Base-by-base conservation (phyloP, 805 yeast genomes). In the Yamadazyma laniorum region DNA sequence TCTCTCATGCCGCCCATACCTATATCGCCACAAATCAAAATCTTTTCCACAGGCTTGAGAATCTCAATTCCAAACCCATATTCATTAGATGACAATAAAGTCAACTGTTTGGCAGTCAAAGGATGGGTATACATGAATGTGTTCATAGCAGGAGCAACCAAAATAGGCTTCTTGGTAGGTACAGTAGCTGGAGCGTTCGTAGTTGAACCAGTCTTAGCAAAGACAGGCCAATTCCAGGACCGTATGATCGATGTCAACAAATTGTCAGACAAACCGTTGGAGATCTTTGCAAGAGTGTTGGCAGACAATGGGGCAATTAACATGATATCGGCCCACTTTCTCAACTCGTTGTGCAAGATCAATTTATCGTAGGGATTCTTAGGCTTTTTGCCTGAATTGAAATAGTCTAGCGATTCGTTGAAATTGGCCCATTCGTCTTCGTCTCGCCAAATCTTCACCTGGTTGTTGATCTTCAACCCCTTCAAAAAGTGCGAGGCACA, bases 381-480 rank as follows among this genome's bases (percentile, higher is more conserved):
- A 7, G 51, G 54, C 38, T 58, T 58, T n/a, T 39, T 36, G 26
- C 50, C 45, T 29, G 48, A 42, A 18, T 39, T 39, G 39, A 43
- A 42, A 35, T 42, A 47, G 18, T 44, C 44, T n/a, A 39, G 33
- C 12, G 38, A 21, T 35, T 62, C 68, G 18, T 35, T 35, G 35
- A 56, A 65, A 40, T 67, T 66, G 12, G 65, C 74, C 99, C 99
- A 91, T 63, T 91, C 98, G 58, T 93, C 99, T 42, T 77, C 75
- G 55, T 93, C 97, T 54, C 90, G 75, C 98, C 98, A 91, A 13
- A 90, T 78, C 44, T 81, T 82, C 17, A 89, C 87, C 50, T 82
- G 82, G 13, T 82, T 72, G 16, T 85, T 59, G 55, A 77, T 61
- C 51, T 79, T 61, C 35, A 83, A 59, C 43, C 95, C 91, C 56